Percentiles rank a stretch among this genome's conserved stretches.
Evolutionary conservation across 176 grass and related monocot species (phyloP).

Genomic region (Elymus sibiricus): DNA sequence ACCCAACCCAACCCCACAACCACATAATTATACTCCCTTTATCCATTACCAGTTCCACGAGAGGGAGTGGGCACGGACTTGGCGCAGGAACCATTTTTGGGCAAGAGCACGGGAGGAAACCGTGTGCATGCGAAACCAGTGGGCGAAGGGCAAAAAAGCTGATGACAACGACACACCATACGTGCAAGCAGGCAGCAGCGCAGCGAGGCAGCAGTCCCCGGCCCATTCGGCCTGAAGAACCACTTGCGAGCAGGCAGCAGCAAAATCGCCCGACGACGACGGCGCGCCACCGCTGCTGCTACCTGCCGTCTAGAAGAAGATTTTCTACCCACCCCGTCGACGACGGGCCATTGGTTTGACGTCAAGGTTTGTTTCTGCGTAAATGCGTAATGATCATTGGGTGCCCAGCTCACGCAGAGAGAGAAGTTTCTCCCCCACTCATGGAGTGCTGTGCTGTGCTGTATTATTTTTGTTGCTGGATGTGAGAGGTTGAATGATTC

Average conservation of each 20-base stretch:
- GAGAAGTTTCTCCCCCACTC: not conserved
- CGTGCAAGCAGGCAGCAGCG: too few relatives aligned
- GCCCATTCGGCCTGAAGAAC: not conserved
- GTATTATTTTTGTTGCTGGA: not conserved
- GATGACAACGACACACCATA: not conserved
- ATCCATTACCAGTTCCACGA: not conserved
- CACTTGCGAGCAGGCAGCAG: not conserved
- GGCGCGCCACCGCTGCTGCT: not conserved
- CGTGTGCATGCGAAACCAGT: not conserved
- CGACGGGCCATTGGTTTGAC: too few relatives aligned
- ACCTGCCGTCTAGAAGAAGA: slow-evolving; percentile 1
- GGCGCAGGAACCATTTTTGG: not conserved
- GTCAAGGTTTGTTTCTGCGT: too few relatives aligned
- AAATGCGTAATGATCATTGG: too few relatives aligned
- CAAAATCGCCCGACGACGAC: slow-evolving; percentile 5
- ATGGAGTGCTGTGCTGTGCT: not conserved
- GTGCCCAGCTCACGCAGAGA: too few relatives aligned
- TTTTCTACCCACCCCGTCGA: too few relatives aligned
- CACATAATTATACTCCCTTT: not conserved
- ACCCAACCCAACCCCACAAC: not conserved
- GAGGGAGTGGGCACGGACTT: not conserved
- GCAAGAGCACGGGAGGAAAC: not conserved
- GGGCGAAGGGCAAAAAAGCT: not conserved
- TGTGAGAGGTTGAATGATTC: not conserved
- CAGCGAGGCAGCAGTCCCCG: not conserved